Evolutionary conservation across 2,329 filamentous ascomycete species (phyloP).

Genomic region (Trichoderma cornu-damae): DNA sequence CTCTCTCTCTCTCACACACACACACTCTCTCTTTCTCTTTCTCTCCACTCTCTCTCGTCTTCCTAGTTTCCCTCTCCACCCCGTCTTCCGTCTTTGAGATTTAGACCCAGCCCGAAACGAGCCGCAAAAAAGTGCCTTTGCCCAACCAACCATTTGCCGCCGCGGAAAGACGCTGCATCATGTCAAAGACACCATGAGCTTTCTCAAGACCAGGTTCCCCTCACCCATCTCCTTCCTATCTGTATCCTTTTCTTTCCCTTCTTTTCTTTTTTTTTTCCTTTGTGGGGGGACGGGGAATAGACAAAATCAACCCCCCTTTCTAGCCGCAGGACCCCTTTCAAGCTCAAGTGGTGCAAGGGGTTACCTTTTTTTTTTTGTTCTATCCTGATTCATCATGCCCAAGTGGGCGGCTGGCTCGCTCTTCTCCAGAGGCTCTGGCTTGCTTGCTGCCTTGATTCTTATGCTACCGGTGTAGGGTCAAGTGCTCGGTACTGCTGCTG

Average conservation of each 20-base stretch:
- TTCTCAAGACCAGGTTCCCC: slow-evolving; percentile 41
- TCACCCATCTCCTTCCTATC: slow-evolving; percentile 16
- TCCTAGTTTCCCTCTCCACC: too few relatives aligned
- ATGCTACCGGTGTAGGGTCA: too few relatives aligned
- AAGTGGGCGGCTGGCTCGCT: slow-evolving; percentile 8
- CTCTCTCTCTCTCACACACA: too few relatives aligned
- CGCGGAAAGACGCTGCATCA: slow-evolving; percentile 28
- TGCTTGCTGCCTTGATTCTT: too few relatives aligned
- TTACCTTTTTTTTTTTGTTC: too few relatives aligned
- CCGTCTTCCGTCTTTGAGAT: neutral
- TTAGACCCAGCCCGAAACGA: slow-evolving; percentile 1
- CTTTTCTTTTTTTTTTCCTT: neutral
- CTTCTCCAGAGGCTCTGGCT: neutral
- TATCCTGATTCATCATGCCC: slow-evolving; percentile 8
- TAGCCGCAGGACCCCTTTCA: neutral
- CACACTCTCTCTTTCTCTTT: neutral
- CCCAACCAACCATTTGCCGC: slow-evolving; percentile 12
- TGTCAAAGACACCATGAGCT: slow-evolving; percentile 38
- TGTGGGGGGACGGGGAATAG: too few relatives aligned
- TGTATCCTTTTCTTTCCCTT: neutral
- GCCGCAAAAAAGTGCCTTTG: slow-evolving; percentile 3
- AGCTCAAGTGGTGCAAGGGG: neutral
- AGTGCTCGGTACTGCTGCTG: neutral
- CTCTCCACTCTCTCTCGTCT: neutral
- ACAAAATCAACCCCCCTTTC: neutral